Percentiles rank a stretch among this genome's conserved stretches.
Conservation (phyloP, 129 eudicot genomes). For the Centaurea solstitialis region DNA sequence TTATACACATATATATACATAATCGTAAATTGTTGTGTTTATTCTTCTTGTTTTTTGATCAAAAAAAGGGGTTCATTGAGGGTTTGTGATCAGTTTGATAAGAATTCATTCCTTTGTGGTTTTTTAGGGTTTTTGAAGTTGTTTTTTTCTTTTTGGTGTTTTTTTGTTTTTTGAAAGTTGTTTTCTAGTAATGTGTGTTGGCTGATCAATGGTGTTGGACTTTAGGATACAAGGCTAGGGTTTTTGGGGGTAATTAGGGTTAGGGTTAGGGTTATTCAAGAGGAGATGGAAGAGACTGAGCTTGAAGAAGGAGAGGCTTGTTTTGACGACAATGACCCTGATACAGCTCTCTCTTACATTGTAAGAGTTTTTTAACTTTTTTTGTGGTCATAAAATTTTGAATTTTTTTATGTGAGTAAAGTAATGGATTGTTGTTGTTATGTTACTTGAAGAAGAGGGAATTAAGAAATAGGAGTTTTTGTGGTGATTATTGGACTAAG, state of each 20-base stretch:
- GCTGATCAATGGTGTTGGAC: slow-evolving; percentile 58
- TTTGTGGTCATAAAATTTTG: background rate
- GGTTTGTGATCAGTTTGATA: slow-evolving; percentile 42
- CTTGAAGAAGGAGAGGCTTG: slow-evolving; percentile 88
- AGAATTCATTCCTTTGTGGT: slow-evolving; percentile 33
- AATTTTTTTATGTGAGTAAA: background rate
- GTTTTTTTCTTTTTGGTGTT: slow-evolving; percentile 19
- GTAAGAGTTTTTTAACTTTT: slow-evolving; percentile 59
- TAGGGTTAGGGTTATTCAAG: slow-evolving; percentile 28
- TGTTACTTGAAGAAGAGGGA: background rate
- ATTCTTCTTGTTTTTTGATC: slow-evolving; percentile 25
- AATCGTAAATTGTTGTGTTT: slow-evolving; percentile 11
- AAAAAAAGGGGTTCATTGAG: slow-evolving; percentile 43
- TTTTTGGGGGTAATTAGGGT: slow-evolving; percentile 34
- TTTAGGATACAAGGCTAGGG: slow-evolving; percentile 61
- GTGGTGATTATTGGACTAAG: slow-evolving; percentile 7
- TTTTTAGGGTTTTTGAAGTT: slow-evolving; percentile 41
- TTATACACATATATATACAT: background rate
- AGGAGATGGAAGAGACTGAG: slow-evolving; percentile 56
- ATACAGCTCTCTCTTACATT: slow-evolving; percentile 82
- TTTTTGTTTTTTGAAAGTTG: slow-evolving; percentile 23
- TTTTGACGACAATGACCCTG: slow-evolving; percentile 57
- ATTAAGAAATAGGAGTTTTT: background rate
- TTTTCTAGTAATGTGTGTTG: slow-evolving; percentile 32
- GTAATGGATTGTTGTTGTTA: background rate